Percentiles rank a stretch among this genome's conserved stretches.
phyloP scores from a whole-genome alignment of 176 grass and related monocot genomes.

The Raddia distichophylla region DNA sequence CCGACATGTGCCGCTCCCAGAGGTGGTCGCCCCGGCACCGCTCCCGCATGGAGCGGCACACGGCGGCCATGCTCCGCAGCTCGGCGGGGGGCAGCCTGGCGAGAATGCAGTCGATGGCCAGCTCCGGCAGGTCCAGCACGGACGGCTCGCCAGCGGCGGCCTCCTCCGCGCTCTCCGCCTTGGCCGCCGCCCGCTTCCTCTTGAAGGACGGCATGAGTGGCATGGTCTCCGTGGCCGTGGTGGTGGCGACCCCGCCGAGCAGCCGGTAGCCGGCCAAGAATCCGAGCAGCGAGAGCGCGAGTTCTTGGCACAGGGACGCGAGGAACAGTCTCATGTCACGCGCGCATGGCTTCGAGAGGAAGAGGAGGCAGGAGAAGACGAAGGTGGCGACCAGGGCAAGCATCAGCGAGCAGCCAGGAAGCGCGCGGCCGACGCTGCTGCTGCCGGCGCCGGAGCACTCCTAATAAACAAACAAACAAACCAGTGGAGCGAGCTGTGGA shows the following conservation, averaged over 20 bases:
- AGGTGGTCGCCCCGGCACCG: conserved; percentile 71
- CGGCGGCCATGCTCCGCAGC: conserved; percentile 70
- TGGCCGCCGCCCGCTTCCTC: conserved; percentile 57
- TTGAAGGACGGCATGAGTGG: conserved; percentile 48
- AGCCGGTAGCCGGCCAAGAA: conserved; percentile 45
- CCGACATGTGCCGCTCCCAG: conserved; percentile 84
- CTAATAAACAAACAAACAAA: conserved; percentile 48
- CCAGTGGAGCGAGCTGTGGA: conserved; percentile 17
- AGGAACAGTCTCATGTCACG: conserved; percentile 78
- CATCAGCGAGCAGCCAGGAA: conserved; percentile 52
- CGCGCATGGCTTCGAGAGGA: conserved; percentile 72
- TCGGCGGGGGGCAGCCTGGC: conserved; percentile 65
- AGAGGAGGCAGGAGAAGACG: conserved; percentile 53
- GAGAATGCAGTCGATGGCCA: conserved; percentile 86
- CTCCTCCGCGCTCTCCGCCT: conserved; percentile 43
- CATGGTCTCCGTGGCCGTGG: conserved; percentile 25
- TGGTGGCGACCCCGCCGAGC: conserved; percentile 25
- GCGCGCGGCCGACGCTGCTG: neutral
- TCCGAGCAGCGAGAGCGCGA: conserved; percentile 44
- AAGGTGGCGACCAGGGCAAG: conserved; percentile 71
- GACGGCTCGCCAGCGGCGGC: conserved; percentile 33
- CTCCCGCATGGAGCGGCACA: conserved; percentile 64
- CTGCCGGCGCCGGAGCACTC: conserved; percentile 13
- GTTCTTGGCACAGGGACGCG: conserved; percentile 56
- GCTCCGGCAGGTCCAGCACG: conserved; percentile 84